These are phyloP conservation scores for Alternaria gaisen DNA, from an alignment of 2,329 filamentous ascomycete species.

Conservation along the genomic window DNA sequence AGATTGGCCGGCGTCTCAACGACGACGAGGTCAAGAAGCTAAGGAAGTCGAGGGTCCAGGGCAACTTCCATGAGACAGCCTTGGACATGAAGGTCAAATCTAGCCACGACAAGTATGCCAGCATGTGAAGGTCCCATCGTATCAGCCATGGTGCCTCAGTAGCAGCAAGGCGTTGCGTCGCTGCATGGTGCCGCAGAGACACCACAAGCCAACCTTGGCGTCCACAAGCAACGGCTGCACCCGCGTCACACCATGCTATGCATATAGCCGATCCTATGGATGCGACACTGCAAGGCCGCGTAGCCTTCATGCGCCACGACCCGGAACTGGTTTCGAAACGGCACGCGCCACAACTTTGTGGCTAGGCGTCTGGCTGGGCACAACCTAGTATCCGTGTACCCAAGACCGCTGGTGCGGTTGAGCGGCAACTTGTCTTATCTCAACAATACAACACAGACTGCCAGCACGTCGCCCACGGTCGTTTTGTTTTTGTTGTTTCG, in stretches of 20 bases:
- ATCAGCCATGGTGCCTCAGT: neutral
- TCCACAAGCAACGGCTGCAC: conserved; percentile 12
- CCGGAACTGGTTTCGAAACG: conserved; percentile 9
- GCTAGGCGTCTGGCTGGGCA: conserved; percentile 21
- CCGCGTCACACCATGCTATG: conserved; percentile 16
- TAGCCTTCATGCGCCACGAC: conserved; percentile 22
- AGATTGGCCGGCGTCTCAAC: conserved; percentile 76
- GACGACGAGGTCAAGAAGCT: conserved; percentile 87
- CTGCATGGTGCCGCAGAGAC: neutral
- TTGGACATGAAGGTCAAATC: conserved; percentile 89
- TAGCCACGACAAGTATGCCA: conserved; percentile 66
- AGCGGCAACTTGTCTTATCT: neutral
- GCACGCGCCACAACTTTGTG: conserved; percentile 17
- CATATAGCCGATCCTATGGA: conserved; percentile 8
- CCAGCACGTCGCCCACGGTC: neutral
- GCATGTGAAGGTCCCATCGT: conserved; percentile 20
- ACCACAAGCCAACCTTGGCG: conserved; percentile 8
- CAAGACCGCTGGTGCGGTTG: neutral
- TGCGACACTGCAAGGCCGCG: conserved; percentile 4
- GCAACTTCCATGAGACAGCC: conserved; percentile 87
- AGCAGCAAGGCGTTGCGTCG: neutral
- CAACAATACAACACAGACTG: neutral
- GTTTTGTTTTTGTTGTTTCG: neutral
- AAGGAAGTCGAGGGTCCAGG: conserved; percentile 83
- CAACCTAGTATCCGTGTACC: neutral